phyloP scores from a whole-genome alignment of 2,329 filamentous ascomycete species.

The Penicillium oxalicum region DNA sequence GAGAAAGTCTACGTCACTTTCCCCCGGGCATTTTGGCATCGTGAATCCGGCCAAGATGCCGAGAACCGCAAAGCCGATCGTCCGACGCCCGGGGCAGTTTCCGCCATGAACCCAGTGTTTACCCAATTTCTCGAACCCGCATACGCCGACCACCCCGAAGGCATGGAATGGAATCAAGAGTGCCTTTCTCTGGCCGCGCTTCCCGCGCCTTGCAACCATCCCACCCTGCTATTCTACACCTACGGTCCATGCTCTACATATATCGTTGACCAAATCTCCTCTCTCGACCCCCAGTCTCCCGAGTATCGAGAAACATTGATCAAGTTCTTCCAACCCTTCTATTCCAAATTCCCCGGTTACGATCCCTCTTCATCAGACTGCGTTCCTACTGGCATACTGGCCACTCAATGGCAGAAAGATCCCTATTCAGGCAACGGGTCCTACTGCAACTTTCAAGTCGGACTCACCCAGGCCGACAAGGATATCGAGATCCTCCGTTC shows the following conservation, averaged over 20 bases:
- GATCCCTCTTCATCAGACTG: slow-evolving; percentile 50
- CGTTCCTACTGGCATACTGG: slow-evolving; percentile 56
- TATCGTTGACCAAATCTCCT: slow-evolving; percentile 32
- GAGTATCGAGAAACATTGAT: slow-evolving; percentile 52
- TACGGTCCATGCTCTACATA: slow-evolving; percentile 41
- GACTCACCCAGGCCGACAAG: slow-evolving; percentile 61
- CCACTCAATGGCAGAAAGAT: slow-evolving; percentile 74
- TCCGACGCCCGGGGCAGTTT: neutral
- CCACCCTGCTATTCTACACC: slow-evolving; percentile 73
- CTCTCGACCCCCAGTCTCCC: slow-evolving; percentile 33
- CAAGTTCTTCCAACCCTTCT: slow-evolving; percentile 72
- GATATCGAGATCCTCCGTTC: slow-evolving; percentile 60
- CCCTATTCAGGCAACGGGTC: slow-evolving; percentile 73
- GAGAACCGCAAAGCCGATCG: neutral
- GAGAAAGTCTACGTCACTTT: slow-evolving; percentile 61
- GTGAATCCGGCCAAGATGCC: slow-evolving; percentile 12
- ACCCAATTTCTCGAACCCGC: slow-evolving; percentile 67
- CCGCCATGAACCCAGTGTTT: slow-evolving; percentile 53
- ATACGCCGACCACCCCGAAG: slow-evolving; percentile 60
- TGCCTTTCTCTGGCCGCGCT: slow-evolving; percentile 70
- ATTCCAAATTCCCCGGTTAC: slow-evolving; percentile 67
- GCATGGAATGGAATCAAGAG: slow-evolving; percentile 66
- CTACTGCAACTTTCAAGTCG: slow-evolving; percentile 80
- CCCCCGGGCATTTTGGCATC: slow-evolving; percentile 67
- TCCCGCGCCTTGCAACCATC: slow-evolving; percentile 54